Base-by-base conservation (phyloP, 371 early-diverging fungal species). In the Mortierella sp. region DNA sequence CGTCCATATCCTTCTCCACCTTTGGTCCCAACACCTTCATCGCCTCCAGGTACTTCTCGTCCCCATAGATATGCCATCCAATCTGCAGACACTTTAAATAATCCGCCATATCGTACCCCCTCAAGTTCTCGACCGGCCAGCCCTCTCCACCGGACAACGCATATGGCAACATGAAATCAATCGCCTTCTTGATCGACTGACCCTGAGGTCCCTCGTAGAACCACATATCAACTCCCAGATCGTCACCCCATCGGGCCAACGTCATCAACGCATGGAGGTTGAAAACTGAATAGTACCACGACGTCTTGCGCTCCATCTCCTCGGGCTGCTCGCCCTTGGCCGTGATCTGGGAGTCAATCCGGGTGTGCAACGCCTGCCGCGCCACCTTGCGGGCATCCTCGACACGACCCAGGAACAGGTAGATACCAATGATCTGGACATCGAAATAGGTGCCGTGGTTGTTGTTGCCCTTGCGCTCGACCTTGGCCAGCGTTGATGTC, bases 361-460 rank as follows among this genome's bases (percentile, higher is more conserved):
- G 86, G 2, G 72, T 65, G 14, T 81, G 78, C 0, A 87, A 74
- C 9, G 79, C 75, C 48, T 74, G 63, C 11, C 40, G 69, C 11
- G 86, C 70, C 0, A 86, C 71, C 13, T 73, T 52, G 0, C 66
- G 67, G 1, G 88, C 88, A 34, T 77, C 80, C 19, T 74, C 85
- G 8, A 64, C 66, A 9, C 80, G 69, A 52, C 77, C 80, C 68
- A 89, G 68, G 67, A 88, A 89, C 29, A 85, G 69, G 61, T 87
- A 85, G 52, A 90, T 77, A 9, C 85, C 65, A 52, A 85, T 71
- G 44, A 79, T 76, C 64, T 90, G 90, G 22, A 89, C 84, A 71
- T 90, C 89, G 70, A 85, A 87, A 70, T 86, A 87, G 22, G 82
- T 87, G 70, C 89, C 91, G 43, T 90, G 91, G 71, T 89, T 89